Conservation (phyloP, 352 stramenopile genomes). For the Blastocystis sp. region DNA sequence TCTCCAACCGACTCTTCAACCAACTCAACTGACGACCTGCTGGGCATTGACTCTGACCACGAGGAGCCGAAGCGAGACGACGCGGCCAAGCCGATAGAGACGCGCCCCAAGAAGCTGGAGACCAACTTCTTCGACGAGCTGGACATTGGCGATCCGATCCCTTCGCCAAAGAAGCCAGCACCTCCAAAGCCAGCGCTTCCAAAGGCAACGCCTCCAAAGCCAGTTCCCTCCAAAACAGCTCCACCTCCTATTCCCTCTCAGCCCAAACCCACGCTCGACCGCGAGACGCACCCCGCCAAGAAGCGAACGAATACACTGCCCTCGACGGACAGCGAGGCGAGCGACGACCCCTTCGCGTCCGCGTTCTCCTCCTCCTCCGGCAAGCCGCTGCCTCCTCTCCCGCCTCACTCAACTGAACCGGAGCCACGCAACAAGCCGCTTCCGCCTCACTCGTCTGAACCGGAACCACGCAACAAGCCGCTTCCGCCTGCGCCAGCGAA, state of each 20-base stretch:
- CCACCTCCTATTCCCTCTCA: background rate
- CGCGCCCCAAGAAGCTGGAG: too few species aligned
- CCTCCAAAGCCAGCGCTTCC: background rate
- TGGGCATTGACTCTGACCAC: too few species aligned
- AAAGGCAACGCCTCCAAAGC: background rate
- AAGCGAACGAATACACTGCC: too few species aligned
- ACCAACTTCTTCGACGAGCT: background rate
- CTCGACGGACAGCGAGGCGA: too few species aligned
- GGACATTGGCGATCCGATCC: background rate
- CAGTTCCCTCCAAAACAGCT: background rate
- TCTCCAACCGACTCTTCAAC: background rate
- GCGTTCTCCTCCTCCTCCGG: background rate
- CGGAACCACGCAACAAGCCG: background rate
- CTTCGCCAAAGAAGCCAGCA: background rate
- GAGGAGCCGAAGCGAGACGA: too few species aligned
- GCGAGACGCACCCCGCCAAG: too few species aligned
- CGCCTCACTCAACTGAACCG: background rate
- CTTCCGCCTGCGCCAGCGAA: background rate
- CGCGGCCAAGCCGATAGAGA: too few species aligned
- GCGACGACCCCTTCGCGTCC: constrained; percentile 16
- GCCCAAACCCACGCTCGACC: background rate
- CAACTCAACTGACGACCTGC: background rate
- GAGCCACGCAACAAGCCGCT: background rate
- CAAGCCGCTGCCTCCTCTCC: background rate
- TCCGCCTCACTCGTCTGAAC: background rate